Base-by-base conservation (phyloP, 352 stramenopile species). In the Phytopythium chamaehyphon region DNA sequence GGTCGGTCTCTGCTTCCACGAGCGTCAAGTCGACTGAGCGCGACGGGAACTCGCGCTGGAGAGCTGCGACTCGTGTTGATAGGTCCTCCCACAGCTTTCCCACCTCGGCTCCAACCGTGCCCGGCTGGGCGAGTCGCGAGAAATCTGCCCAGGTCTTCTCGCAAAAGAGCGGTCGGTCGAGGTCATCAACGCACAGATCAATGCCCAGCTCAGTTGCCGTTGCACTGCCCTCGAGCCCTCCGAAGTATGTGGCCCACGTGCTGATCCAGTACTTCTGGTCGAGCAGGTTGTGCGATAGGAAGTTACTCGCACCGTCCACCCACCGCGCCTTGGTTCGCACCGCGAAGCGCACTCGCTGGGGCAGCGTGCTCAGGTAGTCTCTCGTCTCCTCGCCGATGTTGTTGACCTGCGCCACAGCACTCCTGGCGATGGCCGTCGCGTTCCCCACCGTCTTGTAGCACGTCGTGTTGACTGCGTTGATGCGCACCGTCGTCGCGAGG, bases 251-350 rank as follows among this genome's bases (percentile, higher is more conserved):
- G 16, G 53, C 69, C 71, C 69, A 83, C 24, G 73, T 69, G 31
- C 66, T 76, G 55, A 83, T 71, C 71, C 71, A 83, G 23, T 79
- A 79, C 54, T 77, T 79, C 40, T 79, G 71, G 23, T 83, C 69
- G 38, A 83, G 59, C 24, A 83, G 58, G 39, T 80, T 71, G 31
- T 71, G 69, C 36, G 66, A 77, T 14, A 83, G 48, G 37, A 83
- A 77, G 52, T 66, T 83, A 39, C 57, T 77, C 26, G 63, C 72
- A 16, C 60, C 65, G 42, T 71, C 67, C 19, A 75, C 73, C 69
- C 69, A 83, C 24, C 71, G 71, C 45, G 69, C 66, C 53, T 79
- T 83, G 6, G 71, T 38, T 10, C 71, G 71, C 12, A 75, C 62
- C 9, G 67, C 58, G 22, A 83, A 83, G 44, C 69, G 73, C 31